Conservation (phyloP, 1,284 basidiomycete species). For the Xerocomus tenax region DNA sequence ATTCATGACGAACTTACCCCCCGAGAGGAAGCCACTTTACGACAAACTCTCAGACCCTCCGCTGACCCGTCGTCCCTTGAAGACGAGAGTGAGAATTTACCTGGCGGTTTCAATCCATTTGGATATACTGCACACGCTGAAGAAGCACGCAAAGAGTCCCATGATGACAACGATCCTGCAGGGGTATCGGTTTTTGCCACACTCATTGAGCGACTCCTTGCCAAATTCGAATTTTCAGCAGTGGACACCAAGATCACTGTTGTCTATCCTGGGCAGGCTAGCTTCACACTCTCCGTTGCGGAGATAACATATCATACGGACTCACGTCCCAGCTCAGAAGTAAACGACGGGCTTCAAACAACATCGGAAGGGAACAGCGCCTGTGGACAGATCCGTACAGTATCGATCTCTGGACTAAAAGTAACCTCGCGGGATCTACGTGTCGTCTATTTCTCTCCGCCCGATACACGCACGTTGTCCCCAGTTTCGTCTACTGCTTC, state of each 20-base stretch:
- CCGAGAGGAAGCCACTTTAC: constrained; percentile 64
- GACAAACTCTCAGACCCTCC: constrained; percentile 55
- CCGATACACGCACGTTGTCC: constrained; percentile 17
- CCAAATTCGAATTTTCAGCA: constrained; percentile 74
- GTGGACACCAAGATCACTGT: constrained; percentile 59
- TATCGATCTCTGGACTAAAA: constrained; percentile 45
- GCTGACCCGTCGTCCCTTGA: constrained; percentile 25
- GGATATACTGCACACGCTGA: constrained; percentile 33
- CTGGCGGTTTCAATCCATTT: constrained; percentile 62
- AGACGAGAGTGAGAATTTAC: constrained; percentile 40
- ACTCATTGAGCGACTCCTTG: constrained; percentile 74
- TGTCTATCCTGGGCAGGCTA: constrained; percentile 53
- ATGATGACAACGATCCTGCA: constrained; percentile 49
- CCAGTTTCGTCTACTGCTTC: constrained; percentile 18
- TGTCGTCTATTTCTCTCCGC: constrained; percentile 20
- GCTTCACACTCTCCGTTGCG: constrained; percentile 50
- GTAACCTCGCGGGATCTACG: constrained; percentile 40
- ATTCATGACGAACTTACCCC: constrained; percentile 71
- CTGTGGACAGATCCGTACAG: constrained; percentile 31
- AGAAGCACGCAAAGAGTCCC: constrained; percentile 19
- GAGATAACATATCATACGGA: constrained; percentile 50
- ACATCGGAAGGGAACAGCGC: constrained; percentile 15
- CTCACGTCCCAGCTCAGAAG: constrained; percentile 6
- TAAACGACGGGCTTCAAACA: constrained; percentile 22
- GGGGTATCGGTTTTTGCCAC: constrained; percentile 79